Evolutionary conservation across 1,284 basidiomycete genomes (phyloP), one percentile per base, ranked within the genome.

Genomic region (Sparassis latifolia): DNA sequence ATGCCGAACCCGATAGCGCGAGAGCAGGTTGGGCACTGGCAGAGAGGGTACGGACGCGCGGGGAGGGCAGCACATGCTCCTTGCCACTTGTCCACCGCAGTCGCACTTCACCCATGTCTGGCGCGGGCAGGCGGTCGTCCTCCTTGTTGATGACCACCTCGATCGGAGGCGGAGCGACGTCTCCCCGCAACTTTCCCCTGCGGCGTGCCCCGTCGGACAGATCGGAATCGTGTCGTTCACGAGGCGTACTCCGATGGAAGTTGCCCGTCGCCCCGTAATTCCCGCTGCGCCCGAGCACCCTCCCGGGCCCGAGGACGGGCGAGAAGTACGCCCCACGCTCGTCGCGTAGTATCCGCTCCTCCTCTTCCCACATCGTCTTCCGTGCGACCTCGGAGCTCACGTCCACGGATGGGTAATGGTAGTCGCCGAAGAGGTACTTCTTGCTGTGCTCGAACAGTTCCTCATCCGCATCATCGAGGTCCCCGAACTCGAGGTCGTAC

Each of bases 381-480:
- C 79, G 71, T 38, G 87, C 87, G 47, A 73, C 66, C 69, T 92
- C 81, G 44, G 89, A 81, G 63, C 84, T 91, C 37, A 91, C 84
- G 61, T 95, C 93, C 52, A 95, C 85, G 56, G 84, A 86, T 0
- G 92, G 92, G 65, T 96, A 97, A 58, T 89, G 84, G 62, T 94
- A 93, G 70, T 97, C 93, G 6, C 96, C 97, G 60, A 96, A 93
- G 28, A 92, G 71, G 49, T 91, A 86, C 55, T 78, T 76, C 58
- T 80, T 78, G 60, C 86, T 84, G 47, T 87, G 76, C 20, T 69
- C 70, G 60, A 85, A 95, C 42, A 94, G 68, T 54, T 78, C 73
- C 64, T 90, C 82, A 67, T 94, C 83, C 52, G 71, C 73, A 39
- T 76, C 70, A 58, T 86, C 76, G 52, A 77, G 63, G 37, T 80